Evolutionary conservation across 108 stramenopile species (phyloP).

Genomic region (Heterococcus sp.): DNA sequence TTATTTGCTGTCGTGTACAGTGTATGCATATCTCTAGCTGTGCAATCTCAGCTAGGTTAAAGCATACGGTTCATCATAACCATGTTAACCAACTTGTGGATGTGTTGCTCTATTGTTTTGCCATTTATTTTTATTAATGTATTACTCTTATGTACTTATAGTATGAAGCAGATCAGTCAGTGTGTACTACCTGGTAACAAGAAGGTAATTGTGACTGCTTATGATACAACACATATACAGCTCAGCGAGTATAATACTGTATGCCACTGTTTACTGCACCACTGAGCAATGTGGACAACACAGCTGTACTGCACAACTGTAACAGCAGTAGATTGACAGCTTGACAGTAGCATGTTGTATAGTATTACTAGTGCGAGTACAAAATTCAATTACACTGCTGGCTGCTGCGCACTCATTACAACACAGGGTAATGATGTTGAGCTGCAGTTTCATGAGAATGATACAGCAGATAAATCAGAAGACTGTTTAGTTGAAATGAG

Average conservation of each 20-base stretch:
- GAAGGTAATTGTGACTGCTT: not conserved
- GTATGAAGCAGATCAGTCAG: conserved; percentile 48
- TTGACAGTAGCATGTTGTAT: not conserved
- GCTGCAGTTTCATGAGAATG: conserved; percentile 58
- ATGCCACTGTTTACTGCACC: not conserved
- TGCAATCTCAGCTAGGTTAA: not conserved
- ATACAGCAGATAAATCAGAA: conserved; percentile 36
- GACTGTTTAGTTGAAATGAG: conserved; percentile 72
- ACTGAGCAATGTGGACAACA: not conserved
- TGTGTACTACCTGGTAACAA: conserved; percentile 59
- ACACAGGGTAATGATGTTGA: conserved; percentile 52
- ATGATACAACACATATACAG: not conserved
- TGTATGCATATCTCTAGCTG: not conserved
- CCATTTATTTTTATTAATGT: not conserved
- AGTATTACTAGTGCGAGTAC: too few species aligned
- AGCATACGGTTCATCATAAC: not conserved
- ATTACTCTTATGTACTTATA: conserved; percentile 29
- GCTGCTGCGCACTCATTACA: too few species aligned
- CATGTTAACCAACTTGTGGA: not conserved
- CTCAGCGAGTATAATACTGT: not conserved
- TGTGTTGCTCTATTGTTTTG: not conserved
- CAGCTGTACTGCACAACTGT: not conserved
- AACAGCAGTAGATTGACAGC: not conserved
- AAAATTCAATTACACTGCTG: too few species aligned
- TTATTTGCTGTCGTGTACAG: not conserved